Base-by-base conservation (phyloP, 1,284 basidiomycete genomes). In the Mycena sp. region DNA sequence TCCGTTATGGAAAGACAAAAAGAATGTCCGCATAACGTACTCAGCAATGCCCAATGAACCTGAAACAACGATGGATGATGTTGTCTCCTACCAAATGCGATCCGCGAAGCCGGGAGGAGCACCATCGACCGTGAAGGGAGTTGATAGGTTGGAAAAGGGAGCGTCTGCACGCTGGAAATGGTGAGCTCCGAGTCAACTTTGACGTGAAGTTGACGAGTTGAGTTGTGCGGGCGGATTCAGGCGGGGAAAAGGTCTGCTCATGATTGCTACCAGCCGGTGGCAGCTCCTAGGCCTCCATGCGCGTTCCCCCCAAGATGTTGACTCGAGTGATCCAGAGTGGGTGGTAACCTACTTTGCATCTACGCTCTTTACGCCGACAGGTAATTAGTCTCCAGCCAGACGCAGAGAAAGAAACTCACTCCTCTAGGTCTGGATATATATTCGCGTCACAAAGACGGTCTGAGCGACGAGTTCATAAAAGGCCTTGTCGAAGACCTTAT, bases 401-500 rank as follows among this genome's bases (percentile, higher is more conserved):
- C n/a, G n/a, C n/a, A n/a, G n/a, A n/a, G n/a, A n/a, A n/a, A n/a
- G n/a, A n/a, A n/a, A n/a, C n/a, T n/a, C n/a, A n/a, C n/a, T n/a
- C n/a, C n/a, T n/a, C n/a, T n/a, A n/a, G n/a, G 63, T 7, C 32
- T 67, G 10, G 65, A 67, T 41, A 64, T 67, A 16, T 61, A 67
- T 44, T 60, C 65, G 14, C 52, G 62, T 2, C 44, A 23, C 14
- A 58, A 56, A 37, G 49, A 61, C 19, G 63, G 58, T 16, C 35
- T 67, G 29, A 57, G 51, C 12, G 62, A 64, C 28, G 41, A 45
- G 50, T 52, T 61, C 16, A 21, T 67, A 23, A 29, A 51, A 6
- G 30, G 30, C 2, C 44, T 67, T 23, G 45, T 58, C 11, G 53
- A 38, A 30, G 62, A 63, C 3, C 23, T 67, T 26, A 38, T 28